Evolutionary conservation across 1,284 basidiomycete genomes (phyloP), one percentile per base, ranked within the genome.

Genomic region (Moesziomyces antarcticus): DNA sequence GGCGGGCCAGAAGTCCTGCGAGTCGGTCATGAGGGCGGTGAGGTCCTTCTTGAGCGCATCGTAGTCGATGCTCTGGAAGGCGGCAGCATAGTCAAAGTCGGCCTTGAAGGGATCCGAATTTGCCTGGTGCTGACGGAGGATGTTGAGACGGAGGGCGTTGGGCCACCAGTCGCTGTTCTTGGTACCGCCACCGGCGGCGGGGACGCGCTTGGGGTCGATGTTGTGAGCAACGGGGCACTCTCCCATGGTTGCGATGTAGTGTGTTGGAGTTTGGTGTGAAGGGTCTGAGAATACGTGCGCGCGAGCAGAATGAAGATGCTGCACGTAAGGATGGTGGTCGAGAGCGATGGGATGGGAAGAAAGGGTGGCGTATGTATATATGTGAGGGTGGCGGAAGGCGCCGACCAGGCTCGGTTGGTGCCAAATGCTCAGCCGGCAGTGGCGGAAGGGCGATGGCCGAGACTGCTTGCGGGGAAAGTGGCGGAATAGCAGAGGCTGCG

Each of bases 1-100:
- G n/a, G 67, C 67, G 41, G 67, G 67, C 67, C 67, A 69, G 56
- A 60, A 69, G 45, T 69, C 60, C 60, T 69, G 67, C 1, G 67
- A 69, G 30, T 69, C 67, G 53, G 67, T 69, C 67, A 69, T 69
- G 24, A 69, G 50, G 20, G 50, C 18, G 41, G 20, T 27, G 18
- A 69, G 67, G 22, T 69, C 67, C 60, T 63, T 69, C 60, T 69
- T 69, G 67, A 69, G 67, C 3, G 60, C 67, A 53, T 59, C 43
- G 35, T 69, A 69, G 53, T 69, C 67, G 43, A 69, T 55, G 67
- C 61, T 69, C 48, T 69, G 53, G 56, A 69, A 69, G 27, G 67
- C 67, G 16, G 51, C 20, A 8, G 67, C 67, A 18, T 69, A 69
- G 56, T 63, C 67, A 18, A 69, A 69, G 7, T 69, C 60, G 45